Evolutionary conservation across 768 basidiomycete species (phyloP).

Genomic region (Mycena rebaudengoi): DNA sequence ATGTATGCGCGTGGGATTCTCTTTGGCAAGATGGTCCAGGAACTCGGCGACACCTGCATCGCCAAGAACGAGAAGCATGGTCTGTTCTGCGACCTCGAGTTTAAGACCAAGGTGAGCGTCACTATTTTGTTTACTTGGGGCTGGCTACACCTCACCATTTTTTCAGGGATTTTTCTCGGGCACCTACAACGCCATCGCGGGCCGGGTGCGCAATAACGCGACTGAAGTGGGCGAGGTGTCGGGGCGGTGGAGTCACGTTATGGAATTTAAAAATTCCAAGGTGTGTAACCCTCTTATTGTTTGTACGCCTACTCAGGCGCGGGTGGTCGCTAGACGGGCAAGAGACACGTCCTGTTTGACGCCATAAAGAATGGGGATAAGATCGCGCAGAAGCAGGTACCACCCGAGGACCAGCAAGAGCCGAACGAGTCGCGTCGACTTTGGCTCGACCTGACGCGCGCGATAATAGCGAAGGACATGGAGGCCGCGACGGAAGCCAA

Average conservation of each 20-base stretch:
- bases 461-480: slow-evolving; percentile 91
- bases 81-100: slow-evolving; percentile 85
- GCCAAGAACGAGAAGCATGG: slow-evolving; percentile 86
- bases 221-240: slow-evolving; percentile 84
- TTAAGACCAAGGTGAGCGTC: slow-evolving; percentile 88
- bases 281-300: slow-evolving; percentile 47
- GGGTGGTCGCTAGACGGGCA: slow-evolving; percentile 59
- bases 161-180: slow-evolving; percentile 94
- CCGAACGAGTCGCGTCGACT: slow-evolving; percentile 90
- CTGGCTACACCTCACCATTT: too few species aligned
- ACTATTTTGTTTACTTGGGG: background rate
- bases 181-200: slow-evolving; percentile 90
- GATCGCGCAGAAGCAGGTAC: slow-evolving; percentile 84
- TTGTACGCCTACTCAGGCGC: background rate
- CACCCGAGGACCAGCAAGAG: slow-evolving; percentile 88
- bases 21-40: slow-evolving; percentile 95
- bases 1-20: slow-evolving; percentile 93
- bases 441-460: slow-evolving; percentile 86
- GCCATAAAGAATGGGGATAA: slow-evolving; percentile 77
- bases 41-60: slow-evolving; percentile 89
- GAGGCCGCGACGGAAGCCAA: slow-evolving; percentile 93
- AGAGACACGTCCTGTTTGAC: slow-evolving; percentile 86
- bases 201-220: slow-evolving; percentile 73
- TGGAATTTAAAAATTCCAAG: slow-evolving; percentile 83
- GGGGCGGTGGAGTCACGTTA: slow-evolving; percentile 90